Conservation (phyloP, 2,329 filamentous ascomycete species). For the Geosmithia putterillii region DNA sequence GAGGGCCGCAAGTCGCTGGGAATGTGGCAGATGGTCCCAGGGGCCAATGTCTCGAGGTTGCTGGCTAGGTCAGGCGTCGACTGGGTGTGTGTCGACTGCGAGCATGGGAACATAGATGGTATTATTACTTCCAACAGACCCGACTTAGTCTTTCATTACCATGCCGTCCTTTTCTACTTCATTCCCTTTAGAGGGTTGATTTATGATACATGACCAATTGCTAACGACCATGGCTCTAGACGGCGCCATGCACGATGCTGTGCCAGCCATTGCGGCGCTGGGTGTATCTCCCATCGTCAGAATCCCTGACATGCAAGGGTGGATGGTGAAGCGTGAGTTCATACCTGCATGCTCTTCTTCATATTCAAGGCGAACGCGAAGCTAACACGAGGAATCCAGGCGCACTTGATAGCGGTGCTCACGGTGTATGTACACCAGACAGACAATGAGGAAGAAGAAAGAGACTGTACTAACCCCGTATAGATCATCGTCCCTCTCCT, state of each 20-base stretch:
- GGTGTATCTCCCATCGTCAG: slow-evolving; percentile 32
- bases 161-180: background rate
- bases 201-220: background rate
- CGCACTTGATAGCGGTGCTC: slow-evolving; percentile 36
- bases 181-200: background rate
- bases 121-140: background rate
- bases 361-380: background rate
- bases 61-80: slow-evolving; percentile 51
- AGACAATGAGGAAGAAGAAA: slow-evolving; percentile 4
- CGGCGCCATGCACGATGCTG: slow-evolving; percentile 38
- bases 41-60: slow-evolving; percentile 43
- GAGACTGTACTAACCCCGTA: background rate
- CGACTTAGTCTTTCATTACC: background rate
- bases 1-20: slow-evolving; percentile 39
- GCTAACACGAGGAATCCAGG: slow-evolving; percentile 11
- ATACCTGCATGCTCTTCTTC: background rate
- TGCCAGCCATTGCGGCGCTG: slow-evolving; percentile 35
- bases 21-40: slow-evolving; percentile 52
- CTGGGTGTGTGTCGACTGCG: slow-evolving; percentile 50
- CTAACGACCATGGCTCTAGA: slow-evolving; percentile 13
- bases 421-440: slow-evolving; percentile 25
- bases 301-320: slow-evolving; percentile 36
- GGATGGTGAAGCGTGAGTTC: slow-evolving; percentile 30
- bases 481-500: slow-evolving; percentile 33
- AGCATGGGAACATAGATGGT: slow-evolving; percentile 40